phyloP scores from a whole-genome alignment of 1,284 basidiomycete species.

The Ceratobasidium sp. region DNA sequence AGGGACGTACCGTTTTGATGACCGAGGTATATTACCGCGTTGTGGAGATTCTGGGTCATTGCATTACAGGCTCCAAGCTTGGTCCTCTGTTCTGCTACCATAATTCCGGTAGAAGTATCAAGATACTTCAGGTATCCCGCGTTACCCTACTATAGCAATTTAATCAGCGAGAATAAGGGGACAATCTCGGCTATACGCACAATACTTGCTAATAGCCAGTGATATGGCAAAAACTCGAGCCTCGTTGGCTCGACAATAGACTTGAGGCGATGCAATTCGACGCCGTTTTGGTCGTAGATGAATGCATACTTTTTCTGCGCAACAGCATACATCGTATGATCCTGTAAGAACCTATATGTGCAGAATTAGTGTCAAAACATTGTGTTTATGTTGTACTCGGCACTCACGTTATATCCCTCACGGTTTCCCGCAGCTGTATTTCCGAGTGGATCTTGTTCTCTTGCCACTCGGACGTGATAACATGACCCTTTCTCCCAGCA shows the following conservation, averaged over 20 bases:
- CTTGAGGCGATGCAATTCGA: slow-evolving; percentile 87
- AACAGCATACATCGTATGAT: slow-evolving; percentile 91
- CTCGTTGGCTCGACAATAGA: slow-evolving; percentile 88
- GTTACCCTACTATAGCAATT: slow-evolving; percentile 65
- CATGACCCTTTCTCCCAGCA: slow-evolving; percentile 81
- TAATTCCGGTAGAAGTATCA: slow-evolving; percentile 91
- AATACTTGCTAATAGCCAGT: slow-evolving; percentile 89
- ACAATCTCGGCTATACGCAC: slow-evolving; percentile 57
- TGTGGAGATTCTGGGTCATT: slow-evolving; percentile 91
- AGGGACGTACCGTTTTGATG: slow-evolving; percentile 71
- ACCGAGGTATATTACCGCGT: slow-evolving; percentile 91
- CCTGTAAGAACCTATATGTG: slow-evolving; percentile 79
- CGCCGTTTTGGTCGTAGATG: slow-evolving; percentile 93
- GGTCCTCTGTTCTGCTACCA: slow-evolving; percentile 89
- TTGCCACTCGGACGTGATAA: slow-evolving; percentile 97
- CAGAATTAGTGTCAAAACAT: not conserved
- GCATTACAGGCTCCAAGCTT: slow-evolving; percentile 84
- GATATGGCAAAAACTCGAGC: slow-evolving; percentile 93
- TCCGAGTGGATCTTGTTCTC: slow-evolving; percentile 86
- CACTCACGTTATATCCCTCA: slow-evolving; percentile 81
- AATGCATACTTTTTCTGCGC: slow-evolving; percentile 97
- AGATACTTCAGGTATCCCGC: slow-evolving; percentile 94
- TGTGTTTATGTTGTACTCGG: not conserved
- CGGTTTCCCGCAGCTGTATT: slow-evolving; percentile 88
- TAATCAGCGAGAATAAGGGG: slow-evolving; percentile 21